Base-by-base conservation (phyloP, 805 yeast species). In the Candida oleophila region DNA sequence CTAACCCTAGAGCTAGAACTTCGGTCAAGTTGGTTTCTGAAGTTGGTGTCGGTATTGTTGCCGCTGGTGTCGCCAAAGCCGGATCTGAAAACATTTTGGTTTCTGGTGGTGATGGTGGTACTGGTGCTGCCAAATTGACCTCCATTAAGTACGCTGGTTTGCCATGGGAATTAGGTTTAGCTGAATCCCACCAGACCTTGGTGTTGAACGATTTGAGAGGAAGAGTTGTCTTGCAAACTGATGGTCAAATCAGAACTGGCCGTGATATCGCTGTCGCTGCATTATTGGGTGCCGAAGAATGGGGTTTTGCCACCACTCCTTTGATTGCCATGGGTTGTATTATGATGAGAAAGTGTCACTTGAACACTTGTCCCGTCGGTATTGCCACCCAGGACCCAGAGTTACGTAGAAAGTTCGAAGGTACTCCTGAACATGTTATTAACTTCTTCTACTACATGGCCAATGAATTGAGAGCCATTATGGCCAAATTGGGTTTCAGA, bases 51-150 rank as follows among this genome's bases (percentile, higher is more conserved):
- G 99, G 99, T 76, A 90, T 94, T 62, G 92, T 94, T 64, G 98
- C 98, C 22, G 89, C 97, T 38, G 99, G 99, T 80, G 99, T 92
- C 22, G 98, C 98, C 50, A 92, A 92, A 73, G 99, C 99, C 16
- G 95, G 94, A 64, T 97, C 98, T 12, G 98, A 94, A 65, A 96
- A 92, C 64, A 87, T 92, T 60, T 78, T 92, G 64, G 88, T 92
- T 54, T 88, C 97, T 50, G 98, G 98, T 61, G 97, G 95, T 63
- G 98, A 92, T 69, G 99, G 99, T 81, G 99, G 99, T 76, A 92
- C 99, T 48, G 99, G 99, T 83, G 99, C 99, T 49, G 92, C 97
- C 49, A 82, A 95, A 68, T 89, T 95, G 89, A 91, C 97, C 18
- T 94, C 96, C 65, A 90, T 92, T 65, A 91, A 91, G 67, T 85